Evolutionary conservation across 768 basidiomycete species (phyloP).

Genomic region (Boletellus sp.): DNA sequence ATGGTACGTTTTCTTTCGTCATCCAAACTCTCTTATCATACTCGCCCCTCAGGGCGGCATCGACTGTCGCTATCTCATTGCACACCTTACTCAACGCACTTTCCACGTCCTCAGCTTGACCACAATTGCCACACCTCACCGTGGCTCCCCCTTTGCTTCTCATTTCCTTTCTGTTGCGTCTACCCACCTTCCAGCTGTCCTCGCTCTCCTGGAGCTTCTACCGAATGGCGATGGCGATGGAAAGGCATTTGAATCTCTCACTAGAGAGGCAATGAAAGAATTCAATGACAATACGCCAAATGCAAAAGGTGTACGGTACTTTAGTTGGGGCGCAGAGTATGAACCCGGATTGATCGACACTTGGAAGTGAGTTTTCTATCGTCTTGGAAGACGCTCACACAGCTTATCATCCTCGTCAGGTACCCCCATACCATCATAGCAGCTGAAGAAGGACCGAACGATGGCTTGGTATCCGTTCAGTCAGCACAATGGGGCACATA

Average conservation of each 20-base stretch:
- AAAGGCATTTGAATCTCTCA: conserved; percentile 86
- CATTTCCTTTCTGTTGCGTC: conserved; percentile 78
- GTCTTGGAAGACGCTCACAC: neutral
- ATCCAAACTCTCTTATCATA: neutral
- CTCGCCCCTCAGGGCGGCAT: conserved; percentile 71
- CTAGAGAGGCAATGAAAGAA: conserved; percentile 74
- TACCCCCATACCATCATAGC: conserved; percentile 79
- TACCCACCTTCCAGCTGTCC: conserved; percentile 61
- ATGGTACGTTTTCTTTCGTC: conserved; percentile 46
- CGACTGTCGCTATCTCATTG: conserved; percentile 86
- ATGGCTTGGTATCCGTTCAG: conserved; percentile 86
- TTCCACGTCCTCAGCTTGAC: conserved; percentile 87
- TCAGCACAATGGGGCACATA: conserved; percentile 95
- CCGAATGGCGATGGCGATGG: conserved; percentile 95
- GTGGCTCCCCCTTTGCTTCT: conserved; percentile 91
- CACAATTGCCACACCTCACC: conserved; percentile 93
- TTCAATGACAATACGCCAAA: conserved; percentile 90
- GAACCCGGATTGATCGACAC: conserved; percentile 89
- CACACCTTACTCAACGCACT: conserved; percentile 69
- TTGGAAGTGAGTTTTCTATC: conserved; percentile 51
- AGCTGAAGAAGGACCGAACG: conserved; percentile 88
- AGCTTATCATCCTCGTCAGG: conserved; percentile 9
- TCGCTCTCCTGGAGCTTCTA: conserved; percentile 74
- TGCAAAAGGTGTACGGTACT: conserved; percentile 76
- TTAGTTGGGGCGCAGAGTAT: conserved; percentile 92